Evolutionary conservation across 2,329 filamentous ascomycete genomes (phyloP).

Genomic region (Incumbomyces delicatus): DNA sequence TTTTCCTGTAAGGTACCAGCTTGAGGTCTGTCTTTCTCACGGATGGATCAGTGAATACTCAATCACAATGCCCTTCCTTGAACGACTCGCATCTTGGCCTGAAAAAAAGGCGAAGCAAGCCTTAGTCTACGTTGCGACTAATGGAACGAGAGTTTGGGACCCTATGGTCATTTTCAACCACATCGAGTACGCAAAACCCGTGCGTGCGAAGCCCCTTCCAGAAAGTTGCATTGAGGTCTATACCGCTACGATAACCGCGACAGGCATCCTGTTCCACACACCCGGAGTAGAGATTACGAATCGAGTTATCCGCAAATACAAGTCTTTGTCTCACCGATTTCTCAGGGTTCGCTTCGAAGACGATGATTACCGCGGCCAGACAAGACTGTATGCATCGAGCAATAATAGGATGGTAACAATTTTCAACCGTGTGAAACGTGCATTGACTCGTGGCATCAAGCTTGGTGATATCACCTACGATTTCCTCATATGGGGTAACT

Average conservation of each 20-base stretch:
- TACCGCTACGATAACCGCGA: slow-evolving; percentile 73
- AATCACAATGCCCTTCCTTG: slow-evolving; percentile 58
- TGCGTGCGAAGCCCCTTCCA: slow-evolving; percentile 48
- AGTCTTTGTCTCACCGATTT: slow-evolving; percentile 63
- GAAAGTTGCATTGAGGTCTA: slow-evolving; percentile 65
- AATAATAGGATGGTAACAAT: slow-evolving; percentile 56
- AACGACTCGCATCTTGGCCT: slow-evolving; percentile 46
- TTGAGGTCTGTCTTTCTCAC: slow-evolving; percentile 86
- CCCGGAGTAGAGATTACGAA: slow-evolving; percentile 82
- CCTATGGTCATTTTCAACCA: slow-evolving; percentile 63
- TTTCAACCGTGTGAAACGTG: slow-evolving; percentile 62
- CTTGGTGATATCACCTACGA: slow-evolving; percentile 76
- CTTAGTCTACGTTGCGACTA: slow-evolving; percentile 64
- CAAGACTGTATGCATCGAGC: slow-evolving; percentile 50
- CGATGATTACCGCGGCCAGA: slow-evolving; percentile 49
- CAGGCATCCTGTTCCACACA: slow-evolving; percentile 65
- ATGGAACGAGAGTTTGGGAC: slow-evolving; percentile 52
- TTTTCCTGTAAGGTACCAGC: slow-evolving; percentile 73
- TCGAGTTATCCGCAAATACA: slow-evolving; percentile 67
- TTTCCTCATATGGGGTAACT: slow-evolving; percentile 91
- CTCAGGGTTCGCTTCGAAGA: slow-evolving; percentile 83
- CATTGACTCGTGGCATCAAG: slow-evolving; percentile 65
- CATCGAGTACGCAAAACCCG: slow-evolving; percentile 34
- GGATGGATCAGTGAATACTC: slow-evolving; percentile 67
- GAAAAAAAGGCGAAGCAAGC: slow-evolving; percentile 50